These are phyloP conservation scores for Aspergillus leporis DNA, from an alignment of 495 filamentous ascomycete species.

Conservation along the genomic window DNA sequence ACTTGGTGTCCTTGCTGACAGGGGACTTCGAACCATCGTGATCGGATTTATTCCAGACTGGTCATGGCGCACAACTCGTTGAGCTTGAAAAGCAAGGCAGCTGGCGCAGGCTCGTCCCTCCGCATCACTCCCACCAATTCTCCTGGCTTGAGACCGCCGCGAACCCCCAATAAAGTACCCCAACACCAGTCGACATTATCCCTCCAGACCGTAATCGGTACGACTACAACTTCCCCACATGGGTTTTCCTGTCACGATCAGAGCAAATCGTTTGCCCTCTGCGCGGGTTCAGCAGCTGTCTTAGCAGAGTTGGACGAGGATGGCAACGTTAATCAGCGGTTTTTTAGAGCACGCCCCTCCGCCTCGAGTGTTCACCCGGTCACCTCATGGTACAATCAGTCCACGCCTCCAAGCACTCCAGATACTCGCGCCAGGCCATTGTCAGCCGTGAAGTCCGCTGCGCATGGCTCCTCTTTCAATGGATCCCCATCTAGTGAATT, in stretches of 20 bases:
- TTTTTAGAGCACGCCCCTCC: conserved; percentile 85
- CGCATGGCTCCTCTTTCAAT: conserved; percentile 29
- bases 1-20: conserved; percentile 8
- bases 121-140: conserved; percentile 82
- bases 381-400: conserved; percentile 56
- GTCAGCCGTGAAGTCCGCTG: conserved; percentile 31
- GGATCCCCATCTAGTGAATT: conserved; percentile 44
- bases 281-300: conserved; percentile 90
- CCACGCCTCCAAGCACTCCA: conserved; percentile 57
- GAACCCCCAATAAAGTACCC: conserved; percentile 60
- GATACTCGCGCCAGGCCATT: conserved; percentile 40
- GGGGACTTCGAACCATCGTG: conserved; percentile 29
- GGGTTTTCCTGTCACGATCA: conserved; percentile 81
- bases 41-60: conserved; percentile 10
- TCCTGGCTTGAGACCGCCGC: conserved; percentile 62
- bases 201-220: conserved; percentile 82
- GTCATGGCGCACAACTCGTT: conserved; percentile 41
- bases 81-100: conserved; percentile 39
- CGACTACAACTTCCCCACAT: conserved; percentile 79
- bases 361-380: conserved; percentile 64
- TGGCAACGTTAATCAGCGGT: conserved; percentile 72
- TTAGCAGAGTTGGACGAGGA: conserved; percentile 79
- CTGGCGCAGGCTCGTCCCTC: conserved; percentile 44
- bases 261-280: conserved; percentile 75
- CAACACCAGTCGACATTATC: conserved; percentile 57